Percentiles rank a stretch among this genome's conserved stretches.
phyloP scores from a whole-genome alignment of 345 rosid genomes.

The Populus nigra region DNA sequence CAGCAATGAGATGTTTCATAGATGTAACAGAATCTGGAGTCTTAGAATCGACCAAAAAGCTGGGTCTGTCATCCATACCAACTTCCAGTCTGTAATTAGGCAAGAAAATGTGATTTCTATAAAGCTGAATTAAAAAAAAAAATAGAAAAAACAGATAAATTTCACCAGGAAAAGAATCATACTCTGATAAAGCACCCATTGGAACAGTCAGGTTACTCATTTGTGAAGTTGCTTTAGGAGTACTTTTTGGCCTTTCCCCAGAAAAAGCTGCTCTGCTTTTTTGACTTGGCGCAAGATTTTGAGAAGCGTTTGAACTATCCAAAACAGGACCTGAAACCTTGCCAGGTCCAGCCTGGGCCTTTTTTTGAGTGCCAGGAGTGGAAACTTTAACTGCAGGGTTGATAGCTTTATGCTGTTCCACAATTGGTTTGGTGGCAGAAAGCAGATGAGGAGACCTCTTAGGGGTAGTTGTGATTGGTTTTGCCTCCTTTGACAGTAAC shows the following conservation, averaged over 20 bases:
- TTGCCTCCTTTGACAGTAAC: slow-evolving; percentile 36
- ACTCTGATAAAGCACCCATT: slow-evolving; percentile 41
- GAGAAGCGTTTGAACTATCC: slow-evolving; percentile 41
- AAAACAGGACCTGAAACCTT: slow-evolving; percentile 38
- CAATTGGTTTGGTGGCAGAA: slow-evolving; percentile 22
- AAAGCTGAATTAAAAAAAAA: slow-evolving; percentile 3
- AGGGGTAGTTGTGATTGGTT: slow-evolving; percentile 46
- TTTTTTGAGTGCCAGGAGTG: slow-evolving; percentile 37
- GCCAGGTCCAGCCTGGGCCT: slow-evolving; percentile 38
- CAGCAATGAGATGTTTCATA: slow-evolving; percentile 88
- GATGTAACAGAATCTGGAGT: slow-evolving; percentile 59
- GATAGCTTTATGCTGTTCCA: slow-evolving; percentile 42
- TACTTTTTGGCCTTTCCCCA: slow-evolving; percentile 48
- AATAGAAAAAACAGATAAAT: slow-evolving; percentile 30
- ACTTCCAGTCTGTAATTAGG: slow-evolving; percentile 41
- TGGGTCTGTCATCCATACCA: slow-evolving; percentile 39
- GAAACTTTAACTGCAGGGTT: slow-evolving; percentile 47
- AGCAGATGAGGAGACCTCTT: slow-evolving; percentile 41
- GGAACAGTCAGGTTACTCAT: slow-evolving; percentile 36
- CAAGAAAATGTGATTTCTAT: neutral
- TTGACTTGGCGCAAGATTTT: slow-evolving; percentile 43
- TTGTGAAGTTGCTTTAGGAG: slow-evolving; percentile 44
- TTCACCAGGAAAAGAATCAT: slow-evolving; percentile 34
- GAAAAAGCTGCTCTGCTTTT: slow-evolving; percentile 43
- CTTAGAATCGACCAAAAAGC: slow-evolving; percentile 41